Conservation (phyloP, 2,329 filamentous ascomycete species). For the Eutypa lata region DNA sequence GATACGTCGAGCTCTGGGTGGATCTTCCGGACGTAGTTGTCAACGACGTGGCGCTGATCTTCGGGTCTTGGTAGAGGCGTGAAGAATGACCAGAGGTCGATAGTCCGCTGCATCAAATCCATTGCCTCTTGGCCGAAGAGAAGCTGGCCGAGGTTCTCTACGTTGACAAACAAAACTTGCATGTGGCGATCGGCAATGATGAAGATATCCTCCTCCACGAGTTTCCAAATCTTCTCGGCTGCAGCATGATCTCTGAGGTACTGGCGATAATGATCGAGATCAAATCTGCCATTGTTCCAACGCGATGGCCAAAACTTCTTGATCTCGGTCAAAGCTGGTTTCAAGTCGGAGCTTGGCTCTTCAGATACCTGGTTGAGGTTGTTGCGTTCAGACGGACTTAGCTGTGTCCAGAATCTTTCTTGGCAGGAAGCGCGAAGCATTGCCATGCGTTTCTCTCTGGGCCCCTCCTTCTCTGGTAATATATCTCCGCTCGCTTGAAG, state of each 20-base stretch:
- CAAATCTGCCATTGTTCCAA: neutral
- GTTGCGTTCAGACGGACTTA: too few relatives aligned
- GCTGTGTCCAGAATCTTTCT: too few relatives aligned
- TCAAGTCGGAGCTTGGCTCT: too few relatives aligned
- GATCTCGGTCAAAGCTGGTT: neutral
- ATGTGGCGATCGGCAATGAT: slow-evolving; percentile 5
- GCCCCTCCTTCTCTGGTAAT: too few relatives aligned
- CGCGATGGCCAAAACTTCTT: neutral
- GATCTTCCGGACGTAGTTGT: slow-evolving; percentile 8
- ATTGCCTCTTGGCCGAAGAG: slow-evolving; percentile 3
- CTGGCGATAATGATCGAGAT: neutral
- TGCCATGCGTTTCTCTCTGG: too few relatives aligned
- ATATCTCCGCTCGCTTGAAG: too few relatives aligned
- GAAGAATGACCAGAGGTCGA: slow-evolving; percentile 10
- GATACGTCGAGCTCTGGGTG: slow-evolving; percentile 14
- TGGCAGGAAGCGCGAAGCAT: too few relatives aligned
- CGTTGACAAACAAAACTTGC: slow-evolving; percentile 9
- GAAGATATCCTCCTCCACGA: neutral
- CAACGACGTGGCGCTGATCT: slow-evolving; percentile 6
- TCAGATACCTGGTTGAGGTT: too few relatives aligned
- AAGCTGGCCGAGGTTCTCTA: slow-evolving; percentile 6
- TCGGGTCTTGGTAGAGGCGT: slow-evolving; percentile 6
- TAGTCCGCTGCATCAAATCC: neutral
- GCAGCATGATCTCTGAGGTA: neutral
- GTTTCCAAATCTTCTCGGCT: neutral